A percentile compares a stretch with the other conserved stretches of the same genome.
These are phyloP conservation scores for Centaurea solstitialis DNA, from an alignment of 129 eudicot genomes.

Conservation along the genomic window DNA sequence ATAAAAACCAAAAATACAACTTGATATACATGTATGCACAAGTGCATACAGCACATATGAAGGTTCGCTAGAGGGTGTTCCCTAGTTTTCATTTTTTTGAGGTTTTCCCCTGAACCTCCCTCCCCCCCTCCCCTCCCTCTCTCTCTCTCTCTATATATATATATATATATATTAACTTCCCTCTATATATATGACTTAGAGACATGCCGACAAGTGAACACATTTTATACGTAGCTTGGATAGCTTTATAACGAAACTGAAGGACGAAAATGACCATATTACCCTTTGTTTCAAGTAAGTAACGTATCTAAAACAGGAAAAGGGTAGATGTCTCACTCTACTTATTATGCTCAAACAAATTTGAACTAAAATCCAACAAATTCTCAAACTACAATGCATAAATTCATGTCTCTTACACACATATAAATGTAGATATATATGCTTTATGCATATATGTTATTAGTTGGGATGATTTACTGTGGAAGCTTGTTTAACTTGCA, in stretches of 20 bases:
- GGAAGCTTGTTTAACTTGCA: conserved; percentile 66
- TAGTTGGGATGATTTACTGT: conserved; percentile 25
- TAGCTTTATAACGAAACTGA: background rate
- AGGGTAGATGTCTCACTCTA: background rate
- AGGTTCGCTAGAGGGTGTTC: no score
- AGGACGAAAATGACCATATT: background rate
- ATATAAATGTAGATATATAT: background rate
- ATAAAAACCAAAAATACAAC: no score
- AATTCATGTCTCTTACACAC: background rate
- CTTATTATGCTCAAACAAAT: background rate
- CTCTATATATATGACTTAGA: no score
- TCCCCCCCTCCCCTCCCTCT: no score
- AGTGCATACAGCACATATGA: no score
- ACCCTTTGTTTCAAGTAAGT: background rate
- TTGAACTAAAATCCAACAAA: background rate
- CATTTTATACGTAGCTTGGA: background rate
- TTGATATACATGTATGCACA: no score
- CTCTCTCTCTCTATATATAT: no score
- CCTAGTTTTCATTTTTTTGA: no score
- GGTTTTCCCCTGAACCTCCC: no score
- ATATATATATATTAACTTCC: no score
- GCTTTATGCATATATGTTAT: background rate
- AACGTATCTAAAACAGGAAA: background rate
- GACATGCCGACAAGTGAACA: no score
- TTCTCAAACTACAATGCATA: conserved; percentile 1